Evolutionary conservation across 1,139 yeast species (phyloP).

Genomic region (Nakaseomyces kungkrabaensis): DNA sequence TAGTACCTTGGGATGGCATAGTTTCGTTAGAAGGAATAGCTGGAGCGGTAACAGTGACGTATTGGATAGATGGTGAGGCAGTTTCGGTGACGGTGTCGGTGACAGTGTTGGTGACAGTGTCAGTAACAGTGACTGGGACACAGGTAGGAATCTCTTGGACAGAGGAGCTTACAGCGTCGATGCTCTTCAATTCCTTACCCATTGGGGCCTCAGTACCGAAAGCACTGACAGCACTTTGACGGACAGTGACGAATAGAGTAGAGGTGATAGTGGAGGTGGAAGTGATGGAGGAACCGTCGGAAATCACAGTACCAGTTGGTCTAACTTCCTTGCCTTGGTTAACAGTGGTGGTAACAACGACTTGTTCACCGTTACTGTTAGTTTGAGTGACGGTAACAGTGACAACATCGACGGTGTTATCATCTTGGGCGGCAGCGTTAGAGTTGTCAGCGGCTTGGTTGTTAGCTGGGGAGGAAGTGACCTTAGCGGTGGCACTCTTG

Average conservation of each 20-base stretch:
- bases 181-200: not conserved
- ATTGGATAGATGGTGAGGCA: constrained; percentile 2
- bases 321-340: not conserved
- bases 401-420: not conserved
- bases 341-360: not conserved
- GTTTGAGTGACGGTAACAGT: constrained; percentile 2
- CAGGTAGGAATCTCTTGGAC: constrained; percentile 8
- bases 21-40: constrained; percentile 5
- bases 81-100: constrained; percentile 11
- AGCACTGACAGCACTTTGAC: not conserved
- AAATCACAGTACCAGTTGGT: constrained; percentile 1
- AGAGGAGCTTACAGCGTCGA: not conserved
- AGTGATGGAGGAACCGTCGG: constrained; percentile 1
- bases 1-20: not conserved
- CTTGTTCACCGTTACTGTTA: not conserved
- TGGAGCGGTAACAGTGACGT: constrained; percentile 3
- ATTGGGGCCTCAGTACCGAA: not conserved
- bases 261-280: constrained; percentile 5
- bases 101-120: constrained; percentile 21
- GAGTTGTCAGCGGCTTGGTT: not conserved
- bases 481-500: not conserved
- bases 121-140: constrained; percentile 17
- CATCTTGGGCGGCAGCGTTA: not conserved
- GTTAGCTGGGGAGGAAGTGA: not conserved
- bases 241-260: constrained; percentile 2